These are phyloP conservation scores for Penicillium soppii DNA, from an alignment of 495 filamentous ascomycete genomes.

Conservation along the genomic window DNA sequence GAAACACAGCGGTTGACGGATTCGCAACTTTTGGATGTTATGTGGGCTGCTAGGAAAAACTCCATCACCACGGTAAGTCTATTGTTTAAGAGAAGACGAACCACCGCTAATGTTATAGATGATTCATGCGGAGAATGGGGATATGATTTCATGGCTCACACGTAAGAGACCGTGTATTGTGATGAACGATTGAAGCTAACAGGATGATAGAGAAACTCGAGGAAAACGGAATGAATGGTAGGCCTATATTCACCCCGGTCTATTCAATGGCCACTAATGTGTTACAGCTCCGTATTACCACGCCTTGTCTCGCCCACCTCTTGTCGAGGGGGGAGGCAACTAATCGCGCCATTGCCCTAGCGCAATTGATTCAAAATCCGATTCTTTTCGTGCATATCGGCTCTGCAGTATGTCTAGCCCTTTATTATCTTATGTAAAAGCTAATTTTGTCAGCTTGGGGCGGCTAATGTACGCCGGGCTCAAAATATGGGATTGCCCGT, in stretches of 20 bases:
- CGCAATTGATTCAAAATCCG: slow-evolving; percentile 41
- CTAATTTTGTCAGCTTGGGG: neutral
- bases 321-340: slow-evolving; percentile 43
- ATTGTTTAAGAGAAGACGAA: too few relatives aligned
- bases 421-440: slow-evolving; percentile 16
- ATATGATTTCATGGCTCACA: slow-evolving; percentile 18
- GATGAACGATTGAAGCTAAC: slow-evolving; percentile 5
- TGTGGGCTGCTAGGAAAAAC: slow-evolving; percentile 5
- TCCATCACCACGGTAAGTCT: slow-evolving; percentile 10
- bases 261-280: neutral
- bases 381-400: slow-evolving; percentile 48
- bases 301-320: slow-evolving; percentile 31
- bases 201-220: neutral
- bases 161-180: too few relatives aligned
- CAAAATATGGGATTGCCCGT: slow-evolving; percentile 35
- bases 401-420: slow-evolving; percentile 14
- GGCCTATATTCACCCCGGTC: neutral
- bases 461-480: slow-evolving; percentile 6
- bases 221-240: neutral
- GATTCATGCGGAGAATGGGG: slow-evolving; percentile 19
- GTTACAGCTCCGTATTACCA: slow-evolving; percentile 32
- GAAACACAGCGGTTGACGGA: slow-evolving; percentile 10
- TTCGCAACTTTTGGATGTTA: slow-evolving; percentile 12
- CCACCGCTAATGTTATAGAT: slow-evolving; percentile 33
- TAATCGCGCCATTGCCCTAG: slow-evolving; percentile 44